Base-by-base conservation (phyloP, 352 stramenopile species). In the Peronospora tabacina region DNA sequence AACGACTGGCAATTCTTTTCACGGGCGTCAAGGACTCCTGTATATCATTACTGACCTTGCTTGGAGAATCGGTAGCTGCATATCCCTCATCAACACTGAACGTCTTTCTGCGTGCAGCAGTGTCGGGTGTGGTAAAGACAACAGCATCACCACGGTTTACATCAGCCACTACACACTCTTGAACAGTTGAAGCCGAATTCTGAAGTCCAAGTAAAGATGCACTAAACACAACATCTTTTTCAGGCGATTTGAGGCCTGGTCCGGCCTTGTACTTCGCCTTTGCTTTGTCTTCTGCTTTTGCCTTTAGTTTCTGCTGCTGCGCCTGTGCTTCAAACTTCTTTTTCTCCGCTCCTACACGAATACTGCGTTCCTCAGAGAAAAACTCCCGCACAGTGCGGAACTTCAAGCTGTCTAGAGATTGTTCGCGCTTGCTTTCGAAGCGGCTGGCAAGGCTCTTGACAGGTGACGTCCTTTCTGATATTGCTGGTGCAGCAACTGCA, bases 1-100 rank as follows among this genome's bases (percentile, higher is more conserved):
- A 87, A 13, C 72, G 72, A 52, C 68, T 73, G 5, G 70, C 71
- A 37, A 87, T 80, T 55, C 68, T 76, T 55, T 80, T 80, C 13
- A 87, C 67, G 5, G 67, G 67, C 13, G 63, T 71, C 37, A 61
- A 30, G 2, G 47, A 41, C 19, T 68, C 42, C 7, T 28, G 12
- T 8, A 33, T 26, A 17, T 50, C 49, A 11, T 60, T 41, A 26
- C 39, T 59, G 5, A 43, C 44, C 28, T 59, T 57, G 29, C 33
- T 39, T 13, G 61, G 35, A 7, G 56, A 66, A 17, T 63, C 39
- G 15, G 33, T 36, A 32, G 34, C 36, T 13, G 32, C 35, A 41
- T 39, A 19, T n/a, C 11, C 44, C 3, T 58, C 52, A 29, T 66
- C 47, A 46, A 48, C 51, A 32, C 47, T 60, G 8, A 56, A 44